Conservation (phyloP, 2,329 filamentous ascomycete genomes). For the Colletotrichum scovillei region DNA sequence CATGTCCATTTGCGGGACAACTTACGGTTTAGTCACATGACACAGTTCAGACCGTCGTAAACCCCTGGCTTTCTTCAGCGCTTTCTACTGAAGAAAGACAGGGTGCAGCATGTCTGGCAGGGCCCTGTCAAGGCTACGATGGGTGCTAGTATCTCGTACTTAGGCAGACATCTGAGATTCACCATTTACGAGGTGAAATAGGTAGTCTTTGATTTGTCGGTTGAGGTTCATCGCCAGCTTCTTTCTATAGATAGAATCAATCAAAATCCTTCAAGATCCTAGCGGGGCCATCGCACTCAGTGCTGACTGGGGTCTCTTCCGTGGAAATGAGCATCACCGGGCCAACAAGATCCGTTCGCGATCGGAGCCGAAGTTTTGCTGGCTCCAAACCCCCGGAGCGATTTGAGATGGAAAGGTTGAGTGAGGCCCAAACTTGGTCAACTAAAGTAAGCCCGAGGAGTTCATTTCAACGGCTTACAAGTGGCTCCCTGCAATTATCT, state of each 20-base stretch:
- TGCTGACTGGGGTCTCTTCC: background rate
- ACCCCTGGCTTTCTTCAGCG: background rate
- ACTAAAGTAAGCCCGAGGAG: background rate
- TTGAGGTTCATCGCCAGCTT: background rate
- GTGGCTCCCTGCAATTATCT: background rate
- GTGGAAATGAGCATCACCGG: background rate
- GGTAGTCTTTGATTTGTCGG: background rate
- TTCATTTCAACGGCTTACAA: background rate
- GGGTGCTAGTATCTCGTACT: background rate
- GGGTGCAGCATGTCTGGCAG: background rate
- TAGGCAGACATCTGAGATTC: background rate
- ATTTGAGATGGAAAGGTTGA: background rate
- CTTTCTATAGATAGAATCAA: background rate
- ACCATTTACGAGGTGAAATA: background rate
- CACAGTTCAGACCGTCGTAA: background rate
- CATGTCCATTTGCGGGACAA: background rate
- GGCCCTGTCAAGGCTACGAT: background rate
- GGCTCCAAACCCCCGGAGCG: no score
- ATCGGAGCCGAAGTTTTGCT: background rate
- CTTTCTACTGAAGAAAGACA: background rate
- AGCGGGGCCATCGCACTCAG: no score
- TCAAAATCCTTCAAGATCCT: background rate
- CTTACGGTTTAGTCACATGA: conserved; percentile 19
- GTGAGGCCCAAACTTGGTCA: background rate
- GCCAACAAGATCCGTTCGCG: background rate